Evolutionary conservation across 169 alveolate genomes (phyloP).

Genomic region (Cryptosporidium parvum): DNA sequence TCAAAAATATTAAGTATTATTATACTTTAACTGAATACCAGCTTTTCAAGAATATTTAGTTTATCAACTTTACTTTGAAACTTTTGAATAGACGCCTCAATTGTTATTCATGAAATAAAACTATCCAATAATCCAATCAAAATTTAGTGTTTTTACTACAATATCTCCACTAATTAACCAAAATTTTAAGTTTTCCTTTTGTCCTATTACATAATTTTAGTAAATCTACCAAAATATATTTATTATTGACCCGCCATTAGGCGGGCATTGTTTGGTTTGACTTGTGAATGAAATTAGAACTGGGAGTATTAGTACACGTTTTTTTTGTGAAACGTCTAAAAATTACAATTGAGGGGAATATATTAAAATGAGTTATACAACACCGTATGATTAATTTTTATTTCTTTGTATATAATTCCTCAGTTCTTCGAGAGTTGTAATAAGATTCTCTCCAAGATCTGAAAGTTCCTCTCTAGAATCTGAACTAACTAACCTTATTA

Average conservation of each 20-base stretch:
- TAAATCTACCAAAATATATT: background rate
- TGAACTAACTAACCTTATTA: background rate
- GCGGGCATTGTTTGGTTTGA: slow-evolving; percentile 2
- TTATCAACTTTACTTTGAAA: background rate
- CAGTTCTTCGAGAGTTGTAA: slow-evolving; percentile 25
- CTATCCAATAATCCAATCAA: background rate
- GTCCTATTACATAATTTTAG: background rate
- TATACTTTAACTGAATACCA: background rate
- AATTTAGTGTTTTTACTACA: background rate
- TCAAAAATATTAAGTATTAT: background rate
- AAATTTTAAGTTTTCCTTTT: background rate
- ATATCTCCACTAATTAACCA: background rate
- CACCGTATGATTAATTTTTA: too few relatives aligned
- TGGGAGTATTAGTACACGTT: slow-evolving; percentile 9
- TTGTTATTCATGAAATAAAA: background rate
- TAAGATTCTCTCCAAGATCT: slow-evolving; percentile 21
- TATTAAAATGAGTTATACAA: too few relatives aligned
- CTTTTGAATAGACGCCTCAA: background rate
- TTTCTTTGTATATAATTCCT: slow-evolving; percentile 7
- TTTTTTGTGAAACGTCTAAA: background rate
- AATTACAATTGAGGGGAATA: background rate
- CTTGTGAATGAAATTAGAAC: background rate
- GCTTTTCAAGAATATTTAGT: background rate
- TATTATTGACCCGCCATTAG: background rate
- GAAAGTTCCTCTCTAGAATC: background rate